Percentiles rank a stretch among this genome's conserved stretches.
These are phyloP conservation scores for Solanum paucissectum DNA, from an alignment of 257 asterid genomes.

Conservation along the genomic window DNA sequence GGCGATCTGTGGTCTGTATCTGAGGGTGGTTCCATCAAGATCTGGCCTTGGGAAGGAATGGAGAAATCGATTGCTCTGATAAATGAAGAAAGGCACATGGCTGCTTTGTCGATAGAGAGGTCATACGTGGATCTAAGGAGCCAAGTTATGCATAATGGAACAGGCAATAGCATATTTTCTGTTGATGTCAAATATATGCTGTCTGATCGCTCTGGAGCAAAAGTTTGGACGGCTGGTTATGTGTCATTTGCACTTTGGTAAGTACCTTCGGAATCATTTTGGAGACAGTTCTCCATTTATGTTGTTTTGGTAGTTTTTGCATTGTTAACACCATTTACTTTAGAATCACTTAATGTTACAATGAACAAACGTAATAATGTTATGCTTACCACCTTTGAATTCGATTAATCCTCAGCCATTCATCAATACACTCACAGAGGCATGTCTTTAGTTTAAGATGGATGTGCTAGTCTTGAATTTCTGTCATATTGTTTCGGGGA, in stretches of 20 bases:
- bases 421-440: background rate
- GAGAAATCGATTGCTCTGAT: slow-evolving; percentile 61
- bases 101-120: slow-evolving; percentile 74
- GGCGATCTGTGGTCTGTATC: slow-evolving; percentile 98
- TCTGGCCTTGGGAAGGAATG: slow-evolving; percentile 97
- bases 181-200: slow-evolving; percentile 69
- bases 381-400: background rate
- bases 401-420: background rate
- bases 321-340: background rate
- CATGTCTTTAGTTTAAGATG: background rate
- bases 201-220: slow-evolving; percentile 64
- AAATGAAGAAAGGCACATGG: slow-evolving; percentile 73
- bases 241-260: slow-evolving; percentile 83
- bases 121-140: slow-evolving; percentile 76
- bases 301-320: background rate
- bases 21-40: slow-evolving; percentile 77
- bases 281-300: background rate
- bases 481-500: background rate
- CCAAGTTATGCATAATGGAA: slow-evolving; percentile 55
- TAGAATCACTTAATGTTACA: background rate
- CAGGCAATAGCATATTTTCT: slow-evolving; percentile 52
- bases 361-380: background rate
- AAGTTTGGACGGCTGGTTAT: slow-evolving; percentile 79
- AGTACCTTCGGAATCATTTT: slow-evolving; percentile 11
- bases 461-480: background rate